These are phyloP conservation scores for Picea sitchensis DNA, from an alignment of 75 land plant species.

Conservation along the genomic window DNA sequence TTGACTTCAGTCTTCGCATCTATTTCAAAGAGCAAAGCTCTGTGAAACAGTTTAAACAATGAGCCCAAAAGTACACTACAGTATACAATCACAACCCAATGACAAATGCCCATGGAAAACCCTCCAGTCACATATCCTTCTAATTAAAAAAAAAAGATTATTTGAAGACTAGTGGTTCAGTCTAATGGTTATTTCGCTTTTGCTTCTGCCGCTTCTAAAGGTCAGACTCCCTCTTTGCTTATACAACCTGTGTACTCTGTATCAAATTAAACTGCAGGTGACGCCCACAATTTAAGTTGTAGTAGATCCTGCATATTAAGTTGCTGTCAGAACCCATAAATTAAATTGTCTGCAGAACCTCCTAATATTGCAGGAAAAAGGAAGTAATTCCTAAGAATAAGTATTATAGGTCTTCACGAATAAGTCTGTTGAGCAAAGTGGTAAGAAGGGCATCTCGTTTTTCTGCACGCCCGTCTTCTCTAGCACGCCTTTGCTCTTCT, in stretches of 20 bases:
- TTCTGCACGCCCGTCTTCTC: constrained; percentile 72
- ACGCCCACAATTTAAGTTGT: not conserved
- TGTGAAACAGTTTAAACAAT: constrained; percentile 4
- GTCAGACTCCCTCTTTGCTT: constrained; percentile 2
- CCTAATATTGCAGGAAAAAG: not conserved
- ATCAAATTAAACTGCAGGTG: not conserved
- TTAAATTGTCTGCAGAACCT: not conserved
- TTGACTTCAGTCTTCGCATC: constrained; percentile 1
- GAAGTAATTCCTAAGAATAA: not conserved
- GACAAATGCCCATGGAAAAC: not conserved
- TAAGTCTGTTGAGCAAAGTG: constrained; percentile 51
- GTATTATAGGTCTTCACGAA: constrained; percentile 9
- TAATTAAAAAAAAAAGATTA: constrained; percentile 2
- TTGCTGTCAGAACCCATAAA: not conserved
- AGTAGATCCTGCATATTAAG: not conserved
- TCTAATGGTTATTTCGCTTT: not conserved
- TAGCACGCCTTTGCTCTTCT: constrained; percentile 63
- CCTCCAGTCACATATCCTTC: constrained; percentile 4
- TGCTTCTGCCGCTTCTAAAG: not conserved
- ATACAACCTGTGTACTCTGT: not conserved
- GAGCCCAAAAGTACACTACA: not conserved
- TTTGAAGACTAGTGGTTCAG: not conserved
- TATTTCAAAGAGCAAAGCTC: constrained; percentile 5
- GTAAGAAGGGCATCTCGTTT: constrained; percentile 66
- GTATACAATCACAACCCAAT: not conserved